A percentile compares a stretch with the other conserved stretches of the same genome.
These are phyloP conservation scores for Talaromyces sp. DNA, from an alignment of 2,329 filamentous ascomycete species.

Conservation along the genomic window DNA sequence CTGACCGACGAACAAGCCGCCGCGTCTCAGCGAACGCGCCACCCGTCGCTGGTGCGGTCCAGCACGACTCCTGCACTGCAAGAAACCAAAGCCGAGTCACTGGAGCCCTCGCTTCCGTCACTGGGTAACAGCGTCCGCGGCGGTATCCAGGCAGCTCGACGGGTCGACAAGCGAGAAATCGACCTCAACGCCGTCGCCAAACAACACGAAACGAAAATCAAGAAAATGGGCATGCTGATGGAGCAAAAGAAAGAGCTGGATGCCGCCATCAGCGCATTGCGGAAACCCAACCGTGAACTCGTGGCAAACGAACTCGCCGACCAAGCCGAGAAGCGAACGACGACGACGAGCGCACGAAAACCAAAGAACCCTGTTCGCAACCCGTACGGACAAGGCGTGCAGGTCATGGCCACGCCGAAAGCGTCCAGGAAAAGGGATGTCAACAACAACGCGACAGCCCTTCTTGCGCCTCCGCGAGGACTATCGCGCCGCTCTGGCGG, in stretches of 20 bases:
- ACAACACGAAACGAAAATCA: conserved; percentile 42
- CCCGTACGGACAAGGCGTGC: conserved; percentile 39
- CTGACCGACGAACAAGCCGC: conserved; percentile 40
- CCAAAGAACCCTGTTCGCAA: conserved; percentile 39
- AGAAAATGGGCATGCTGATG: conserved; percentile 41
- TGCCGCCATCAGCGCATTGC: conserved; percentile 43
- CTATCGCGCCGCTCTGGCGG: conserved; percentile 26
- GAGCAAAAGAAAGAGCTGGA: conserved; percentile 47
- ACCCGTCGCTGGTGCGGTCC: conserved; percentile 38
- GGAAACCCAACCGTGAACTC: conserved; percentile 45
- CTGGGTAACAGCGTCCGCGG: conserved; percentile 34
- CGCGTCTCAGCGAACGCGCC: conserved; percentile 24
- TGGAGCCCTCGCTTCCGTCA: conserved; percentile 36
- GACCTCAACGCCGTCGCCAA: conserved; percentile 43
- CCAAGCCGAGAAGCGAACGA: conserved; percentile 33
- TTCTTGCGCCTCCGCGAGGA: conserved; percentile 24
- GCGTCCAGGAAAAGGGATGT: conserved; percentile 31
- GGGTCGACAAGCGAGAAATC: conserved; percentile 45
- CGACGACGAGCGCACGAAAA: conserved; percentile 30
- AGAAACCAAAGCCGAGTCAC: conserved; percentile 37
- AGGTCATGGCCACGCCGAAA: conserved; percentile 47
- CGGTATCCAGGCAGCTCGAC: conserved; percentile 42
- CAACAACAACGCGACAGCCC: conserved; percentile 16
- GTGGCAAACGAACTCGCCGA: conserved; percentile 44
- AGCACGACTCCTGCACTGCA: conserved; percentile 38